Evolutionary conservation across 2,329 filamentous ascomycete genomes (phyloP), one percentile per base, ranked within the genome.

Genomic region (Paecilomyces variotii): DNA sequence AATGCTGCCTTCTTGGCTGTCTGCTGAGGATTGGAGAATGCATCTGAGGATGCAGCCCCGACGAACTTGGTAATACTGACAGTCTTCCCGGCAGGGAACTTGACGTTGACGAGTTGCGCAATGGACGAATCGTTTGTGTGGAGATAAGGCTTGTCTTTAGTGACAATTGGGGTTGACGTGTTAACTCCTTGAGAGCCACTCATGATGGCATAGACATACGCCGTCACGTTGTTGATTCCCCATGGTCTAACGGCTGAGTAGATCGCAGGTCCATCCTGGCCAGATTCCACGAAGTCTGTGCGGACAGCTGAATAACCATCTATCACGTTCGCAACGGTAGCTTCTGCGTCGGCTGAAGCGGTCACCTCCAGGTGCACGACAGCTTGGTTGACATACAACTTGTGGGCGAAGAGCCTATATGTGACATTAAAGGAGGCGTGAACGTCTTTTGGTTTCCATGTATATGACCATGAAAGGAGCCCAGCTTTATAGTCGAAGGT

Each of bases 261-360:
- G 51, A 91, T 87, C 1, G 81, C 75, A 19, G 79, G 76, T 1
- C 77, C 70, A 45, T 86, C 83, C 39, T 78, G 74, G 0, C 80
- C 82, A 27, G 84, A 87, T 1, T 78, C 77, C 1, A 80, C 79
- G 59, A 84, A 82, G 51, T 83, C 79, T 0, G 86, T 84, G 12
- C 87, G 80, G 7, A 87, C 82, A n/a, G 88, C 87, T 64, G 84
- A 82, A 62, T 82, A 80, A 0, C 88, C 88, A 63, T 90, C 85
- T 3, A 90, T 68, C 0, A 89, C 75, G 69, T 90, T 88, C 11
- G 84, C 84, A 2, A 90, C 77, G 0, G 81, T 84, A 2, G 81
- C 82, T 57, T 84, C 79, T 2, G 77, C 66, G 65, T 85, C 79
- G 6, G 68, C 69, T 0, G 78, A 79, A 1, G 87, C 72, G 1